Conservation (phyloP, 306 rosid species). For the cucumber (Cucumis sativus) region DNA sequence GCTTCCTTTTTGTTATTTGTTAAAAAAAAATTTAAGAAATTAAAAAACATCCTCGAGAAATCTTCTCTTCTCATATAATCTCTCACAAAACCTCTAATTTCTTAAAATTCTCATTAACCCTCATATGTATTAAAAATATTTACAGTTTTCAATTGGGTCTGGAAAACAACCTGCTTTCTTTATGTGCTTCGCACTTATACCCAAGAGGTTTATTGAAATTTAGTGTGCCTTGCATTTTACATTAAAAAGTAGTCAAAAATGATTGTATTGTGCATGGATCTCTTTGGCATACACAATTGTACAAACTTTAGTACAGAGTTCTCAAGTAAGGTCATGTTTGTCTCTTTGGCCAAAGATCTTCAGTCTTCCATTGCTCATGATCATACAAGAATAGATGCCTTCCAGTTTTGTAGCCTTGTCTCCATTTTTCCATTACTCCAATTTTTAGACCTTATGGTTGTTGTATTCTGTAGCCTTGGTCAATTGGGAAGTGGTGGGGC, state of each 20-base stretch:
- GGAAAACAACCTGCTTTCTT: not conserved
- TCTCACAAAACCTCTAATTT: too few species aligned
- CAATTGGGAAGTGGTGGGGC: too few species aligned
- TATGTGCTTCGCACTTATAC: not conserved
- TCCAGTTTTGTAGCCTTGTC: too few species aligned
- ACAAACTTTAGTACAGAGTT: not conserved
- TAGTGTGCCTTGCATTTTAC: not conserved
- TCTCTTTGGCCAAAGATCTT: not conserved
- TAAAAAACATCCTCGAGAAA: not conserved
- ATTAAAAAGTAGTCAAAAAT: too few species aligned
- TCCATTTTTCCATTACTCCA: not conserved
- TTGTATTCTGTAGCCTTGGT: not conserved
- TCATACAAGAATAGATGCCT: too few species aligned
- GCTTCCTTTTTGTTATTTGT: not conserved
- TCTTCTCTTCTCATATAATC: too few species aligned
- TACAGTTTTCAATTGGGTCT: not conserved
- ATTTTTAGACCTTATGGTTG: not conserved
- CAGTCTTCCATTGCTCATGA: not conserved
- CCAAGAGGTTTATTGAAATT: not conserved
- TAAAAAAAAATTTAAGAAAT: too few species aligned
- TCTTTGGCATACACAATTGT: not conserved
- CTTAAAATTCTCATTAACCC: not conserved
- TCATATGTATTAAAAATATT: too few species aligned
- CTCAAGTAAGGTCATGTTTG: not conserved
- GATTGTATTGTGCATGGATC: not conserved